A percentile compares a stretch with the other conserved stretches of the same genome.
Conservation (phyloP, 495 filamentous ascomycete species). For the Rhypophila decipiens region DNA sequence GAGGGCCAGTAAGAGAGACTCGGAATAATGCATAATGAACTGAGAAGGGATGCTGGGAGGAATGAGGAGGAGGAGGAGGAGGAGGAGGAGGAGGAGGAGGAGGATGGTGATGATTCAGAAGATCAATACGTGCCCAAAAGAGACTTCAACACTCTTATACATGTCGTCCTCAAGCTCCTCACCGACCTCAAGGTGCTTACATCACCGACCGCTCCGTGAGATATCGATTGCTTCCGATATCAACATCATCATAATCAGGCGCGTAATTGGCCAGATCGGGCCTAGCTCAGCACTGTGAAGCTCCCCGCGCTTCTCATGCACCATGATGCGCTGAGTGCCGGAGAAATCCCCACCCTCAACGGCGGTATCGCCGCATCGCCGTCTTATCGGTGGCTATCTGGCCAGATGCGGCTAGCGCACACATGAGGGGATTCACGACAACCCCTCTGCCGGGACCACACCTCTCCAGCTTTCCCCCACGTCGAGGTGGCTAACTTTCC, state of each 20-base stretch:
- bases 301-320: neutral
- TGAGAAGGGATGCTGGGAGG: neutral
- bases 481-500: conserved; percentile 1
- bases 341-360: neutral
- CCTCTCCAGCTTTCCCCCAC: neutral
- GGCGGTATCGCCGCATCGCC: neutral
- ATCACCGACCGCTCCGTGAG: neutral
- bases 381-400: neutral
- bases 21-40: neutral
- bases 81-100: too few relatives aligned
- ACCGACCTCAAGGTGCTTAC: neutral
- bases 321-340: neutral
- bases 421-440: neutral
- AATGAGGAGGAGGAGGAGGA: neutral
- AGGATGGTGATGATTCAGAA: neutral
- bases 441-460: neutral
- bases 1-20: conserved; percentile 9
- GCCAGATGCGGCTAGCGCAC: neutral
- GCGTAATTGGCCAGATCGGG: conserved; percentile 9
- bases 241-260: conserved; percentile 1
- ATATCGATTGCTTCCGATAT: neutral
- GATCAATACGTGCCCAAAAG: neutral
- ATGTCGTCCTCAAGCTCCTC: neutral
- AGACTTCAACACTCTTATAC: neutral
- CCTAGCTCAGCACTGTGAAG: neutral